Evolutionary conservation across 2,329 filamentous ascomycete genomes (phyloP), one percentile per base, ranked within the genome.

Genomic region (Penicillium sp.): DNA sequence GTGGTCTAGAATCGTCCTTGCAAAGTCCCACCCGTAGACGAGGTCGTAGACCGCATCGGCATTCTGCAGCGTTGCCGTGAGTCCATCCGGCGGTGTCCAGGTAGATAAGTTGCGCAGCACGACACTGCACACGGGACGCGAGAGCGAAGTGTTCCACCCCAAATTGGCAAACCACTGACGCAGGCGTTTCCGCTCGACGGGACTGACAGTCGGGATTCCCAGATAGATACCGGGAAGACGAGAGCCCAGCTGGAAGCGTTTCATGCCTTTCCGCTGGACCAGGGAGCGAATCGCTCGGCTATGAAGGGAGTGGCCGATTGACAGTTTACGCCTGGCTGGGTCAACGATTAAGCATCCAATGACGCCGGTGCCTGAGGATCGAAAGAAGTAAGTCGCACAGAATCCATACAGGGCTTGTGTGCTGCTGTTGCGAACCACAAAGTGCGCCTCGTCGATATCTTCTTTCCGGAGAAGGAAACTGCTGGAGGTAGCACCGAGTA

Each of bases 381-480:
- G 85, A 67, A 89, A 86, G 69, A 85, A 92, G 69, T 96, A 97
- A 0, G 92, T 96, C 0, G 92, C 89, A 67, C 90, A 93, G 72
- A 97, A 97, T 2, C 92, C 92, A 67, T 96, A 97, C 0, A 97
- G 77, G 0, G 90, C 90, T 59, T 91, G 88, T 0, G 92, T 97
- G 71, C 90, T 96, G 75, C 90, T 95, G 70, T 97, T 97, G 18
- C 92, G 85, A 28, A 97, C 92, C 8, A 97, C 92, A 67, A 93
- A 96, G 71, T 97, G 92, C 0, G 87, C 80, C 72, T 96, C 91
- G 52, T 90, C 85, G 24, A 96, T 82, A 42, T 87, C 83, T 1
- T 84, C 79, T 62, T 87, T 86, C 59, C 82, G 84, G 2, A 96
- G 77, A 53, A 92, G 83, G 69, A 97, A 96, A 0, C 89, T 89